These are phyloP conservation scores for Funneliformis caledonium DNA, from an alignment of 371 early-diverging fungal genomes.

Conservation along the genomic window DNA sequence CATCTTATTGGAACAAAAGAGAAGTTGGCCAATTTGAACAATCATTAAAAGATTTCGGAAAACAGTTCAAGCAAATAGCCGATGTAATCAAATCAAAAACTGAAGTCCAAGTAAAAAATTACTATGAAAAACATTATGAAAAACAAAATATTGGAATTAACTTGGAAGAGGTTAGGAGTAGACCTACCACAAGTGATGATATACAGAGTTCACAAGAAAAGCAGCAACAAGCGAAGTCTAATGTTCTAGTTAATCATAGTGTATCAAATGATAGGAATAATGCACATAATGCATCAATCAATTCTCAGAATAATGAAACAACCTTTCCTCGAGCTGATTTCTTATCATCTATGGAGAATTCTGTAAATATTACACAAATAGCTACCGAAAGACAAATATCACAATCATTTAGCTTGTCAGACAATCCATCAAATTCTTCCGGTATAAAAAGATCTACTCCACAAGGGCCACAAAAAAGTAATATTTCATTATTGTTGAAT, in stretches of 20 bases:
- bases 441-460: background rate
- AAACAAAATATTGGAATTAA: background rate
- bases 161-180: background rate
- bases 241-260: background rate
- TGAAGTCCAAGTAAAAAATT: conserved; percentile 22
- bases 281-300: background rate
- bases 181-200: background rate
- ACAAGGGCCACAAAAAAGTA: background rate
- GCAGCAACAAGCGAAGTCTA: background rate
- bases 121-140: conserved; percentile 27
- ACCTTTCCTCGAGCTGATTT: background rate
- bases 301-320: background rate
- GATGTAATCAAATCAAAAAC: background rate
- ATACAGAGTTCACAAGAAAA: background rate
- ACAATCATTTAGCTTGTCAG: background rate
- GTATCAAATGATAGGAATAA: background rate
- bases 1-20: conserved; percentile 21
- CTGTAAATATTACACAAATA: background rate
- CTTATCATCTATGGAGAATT: background rate
- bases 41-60: background rate
- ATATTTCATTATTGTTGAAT: background rate
- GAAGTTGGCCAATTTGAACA: background rate
- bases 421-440: background rate
- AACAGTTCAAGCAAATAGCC: background rate
- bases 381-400: background rate